Evolutionary conservation across 495 filamentous ascomycete genomes (phyloP).

Genomic region (Aspergillus panamensis): DNA sequence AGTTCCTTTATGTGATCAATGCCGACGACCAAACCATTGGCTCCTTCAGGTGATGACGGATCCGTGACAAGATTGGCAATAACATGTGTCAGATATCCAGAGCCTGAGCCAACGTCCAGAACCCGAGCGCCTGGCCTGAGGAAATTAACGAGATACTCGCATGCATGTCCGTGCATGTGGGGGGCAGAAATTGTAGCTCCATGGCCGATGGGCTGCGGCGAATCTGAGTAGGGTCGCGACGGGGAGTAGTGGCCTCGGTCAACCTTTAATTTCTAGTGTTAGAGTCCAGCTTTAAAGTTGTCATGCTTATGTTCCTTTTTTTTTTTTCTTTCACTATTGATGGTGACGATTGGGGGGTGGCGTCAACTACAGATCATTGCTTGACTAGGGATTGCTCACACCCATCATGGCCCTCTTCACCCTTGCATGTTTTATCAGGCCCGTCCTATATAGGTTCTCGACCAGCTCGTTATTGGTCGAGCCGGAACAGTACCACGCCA

Average conservation of each 20-base stretch:
- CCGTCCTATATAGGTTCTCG: conserved; percentile 68
- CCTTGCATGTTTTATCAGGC: conserved; percentile 63
- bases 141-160: conserved; percentile 63
- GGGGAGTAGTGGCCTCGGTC: conserved; percentile 81
- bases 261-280: conserved; percentile 52
- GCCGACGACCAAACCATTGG: conserved; percentile 64
- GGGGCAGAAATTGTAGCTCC: conserved; percentile 90
- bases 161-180: conserved; percentile 90
- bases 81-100: conserved; percentile 88
- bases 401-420: conserved; percentile 78
- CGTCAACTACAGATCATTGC: neutral
- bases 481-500: conserved; percentile 92
- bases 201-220: conserved; percentile 84
- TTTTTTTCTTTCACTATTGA: no score
- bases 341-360: no score
- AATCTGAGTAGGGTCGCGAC: conserved; percentile 79
- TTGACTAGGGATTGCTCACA: conserved; percentile 40
- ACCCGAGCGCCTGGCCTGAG: conserved; percentile 55
- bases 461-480: conserved; percentile 72
- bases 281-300: conserved; percentile 6
- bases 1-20: conserved; percentile 85
- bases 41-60: conserved; percentile 21
- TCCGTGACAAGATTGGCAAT: conserved; percentile 73
- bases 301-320: no score
- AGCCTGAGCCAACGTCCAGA: conserved; percentile 87